Percentiles rank a stretch among this genome's conserved stretches.
Evolutionary conservation across 176 grass and related monocot genomes (phyloP).

Genomic region (Ensete glaucum): DNA sequence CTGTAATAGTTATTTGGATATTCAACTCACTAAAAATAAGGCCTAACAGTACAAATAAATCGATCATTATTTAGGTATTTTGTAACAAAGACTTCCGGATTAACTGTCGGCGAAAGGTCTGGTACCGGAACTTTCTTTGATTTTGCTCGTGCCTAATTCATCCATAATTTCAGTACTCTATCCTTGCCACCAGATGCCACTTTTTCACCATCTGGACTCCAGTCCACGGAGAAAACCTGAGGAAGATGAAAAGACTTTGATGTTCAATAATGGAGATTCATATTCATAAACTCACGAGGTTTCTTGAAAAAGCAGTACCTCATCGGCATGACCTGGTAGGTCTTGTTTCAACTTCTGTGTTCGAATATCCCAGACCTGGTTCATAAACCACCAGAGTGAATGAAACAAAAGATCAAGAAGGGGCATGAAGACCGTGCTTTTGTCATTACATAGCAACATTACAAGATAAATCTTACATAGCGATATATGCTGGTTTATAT

Average conservation of each 20-base stretch:
- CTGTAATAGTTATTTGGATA: too few relatives aligned
- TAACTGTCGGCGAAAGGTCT: not conserved
- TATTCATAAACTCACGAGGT: not conserved
- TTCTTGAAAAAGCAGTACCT: conserved; percentile 22
- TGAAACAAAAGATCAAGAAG: not conserved
- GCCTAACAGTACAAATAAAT: too few relatives aligned
- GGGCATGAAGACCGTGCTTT: not conserved
- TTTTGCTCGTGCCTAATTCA: conserved; percentile 35
- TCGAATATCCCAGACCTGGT: conserved; percentile 49
- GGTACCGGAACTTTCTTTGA: not conserved
- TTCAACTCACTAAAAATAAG: too few relatives aligned
- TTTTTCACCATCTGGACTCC: conserved; percentile 62
- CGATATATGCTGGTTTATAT: not conserved
- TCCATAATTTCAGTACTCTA: conserved; percentile 78
- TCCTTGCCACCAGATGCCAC: conserved; percentile 90
- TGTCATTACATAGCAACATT: not conserved
- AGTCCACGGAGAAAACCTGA: conserved; percentile 41
- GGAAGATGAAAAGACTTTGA: not conserved
- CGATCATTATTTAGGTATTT: too few relatives aligned
- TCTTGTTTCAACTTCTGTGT: conserved; percentile 54
- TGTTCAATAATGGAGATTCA: not conserved
- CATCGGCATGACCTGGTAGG: conserved; percentile 47
- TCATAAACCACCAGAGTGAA: not conserved
- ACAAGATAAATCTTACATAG: not conserved
- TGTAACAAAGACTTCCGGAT: too few relatives aligned